These are phyloP conservation scores for Apiosordaria backusii DNA, from an alignment of 495 filamentous ascomycete genomes.

Conservation along the genomic window DNA sequence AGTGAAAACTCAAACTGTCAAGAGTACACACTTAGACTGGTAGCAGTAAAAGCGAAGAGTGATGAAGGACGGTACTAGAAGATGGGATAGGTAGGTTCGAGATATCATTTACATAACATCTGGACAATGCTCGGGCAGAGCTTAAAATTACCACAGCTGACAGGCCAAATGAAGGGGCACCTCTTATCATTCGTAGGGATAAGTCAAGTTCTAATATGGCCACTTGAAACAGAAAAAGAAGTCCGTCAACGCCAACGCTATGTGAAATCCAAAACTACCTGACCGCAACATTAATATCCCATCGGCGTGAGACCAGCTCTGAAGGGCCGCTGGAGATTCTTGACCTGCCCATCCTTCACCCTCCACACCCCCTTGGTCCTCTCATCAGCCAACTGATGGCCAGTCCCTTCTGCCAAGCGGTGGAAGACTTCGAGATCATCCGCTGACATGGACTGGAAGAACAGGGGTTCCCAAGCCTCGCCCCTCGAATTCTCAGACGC, in stretches of 20 bases:
- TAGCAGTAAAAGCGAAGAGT: too few relatives aligned
- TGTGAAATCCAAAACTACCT: slow-evolving; percentile 9
- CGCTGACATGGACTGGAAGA: slow-evolving; percentile 28
- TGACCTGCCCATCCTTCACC: slow-evolving; percentile 19
- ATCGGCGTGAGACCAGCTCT: slow-evolving; percentile 28
- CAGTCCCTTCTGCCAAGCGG: slow-evolving; percentile 21
- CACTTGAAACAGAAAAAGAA: not conserved
- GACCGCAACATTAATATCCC: slow-evolving; percentile 22
- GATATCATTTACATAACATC: too few relatives aligned
- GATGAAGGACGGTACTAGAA: too few relatives aligned
- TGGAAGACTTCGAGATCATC: slow-evolving; percentile 31
- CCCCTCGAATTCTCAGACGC: slow-evolving; percentile 55
- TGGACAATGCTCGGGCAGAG: too few relatives aligned
- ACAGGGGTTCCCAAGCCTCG: slow-evolving; percentile 57
- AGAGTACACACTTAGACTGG: too few relatives aligned
- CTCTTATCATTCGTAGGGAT: not conserved
- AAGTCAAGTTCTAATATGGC: not conserved
- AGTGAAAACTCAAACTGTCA: too few relatives aligned
- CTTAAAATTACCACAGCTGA: too few relatives aligned
- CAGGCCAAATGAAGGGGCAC: too few relatives aligned
- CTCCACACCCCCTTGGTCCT: slow-evolving; percentile 38
- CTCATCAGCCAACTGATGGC: slow-evolving; percentile 23
- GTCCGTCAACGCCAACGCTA: slow-evolving; percentile 19
- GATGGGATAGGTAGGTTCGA: too few relatives aligned
- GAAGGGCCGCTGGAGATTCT: slow-evolving; percentile 27